Evolutionary conservation across 345 rosid species (phyloP), one percentile per base, ranked within the genome.

Genomic region (Pugionium dolabratum): DNA sequence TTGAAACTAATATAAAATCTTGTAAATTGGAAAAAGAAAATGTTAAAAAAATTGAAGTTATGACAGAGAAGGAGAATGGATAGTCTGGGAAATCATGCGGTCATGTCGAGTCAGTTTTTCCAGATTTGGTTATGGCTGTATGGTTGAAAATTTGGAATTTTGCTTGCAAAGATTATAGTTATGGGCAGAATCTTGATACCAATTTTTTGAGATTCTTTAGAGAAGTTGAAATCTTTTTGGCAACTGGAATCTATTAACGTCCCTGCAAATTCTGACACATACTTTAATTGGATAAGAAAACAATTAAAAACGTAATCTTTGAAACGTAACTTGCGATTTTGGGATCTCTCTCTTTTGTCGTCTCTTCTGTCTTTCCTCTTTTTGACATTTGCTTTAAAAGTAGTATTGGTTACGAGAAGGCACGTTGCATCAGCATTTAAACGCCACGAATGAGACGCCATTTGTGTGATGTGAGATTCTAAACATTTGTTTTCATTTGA

Each of bases 121-220:
- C 54, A 47, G 58, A 52, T 62, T 62, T 62, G 18, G 75, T 62
- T 69, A 27, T 66, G 31, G 41, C 31, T 45, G 43, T 43, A 66
- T 69, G 60, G 66, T 8, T 43, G 2, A 18, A 34, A 7, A 6
- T 59, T 59, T 50, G 73, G 45, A 69, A 10, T 41, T 50, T 48
- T 39, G 58, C 11, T 46, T n/a, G 32, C 1, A 18, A 11, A 8
- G n/a, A 37, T 18, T 25, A 69, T 60, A 27, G 43, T 18, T 1
- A 51, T 53, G 5, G 18, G 8, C 33, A 27, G 67, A 53, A 52
- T 27, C 52, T 60, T n/a, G 46, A 59, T 6, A 50, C 27, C 54
- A 53, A 70, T 18, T 61, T 53, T 48, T 50, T 48, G 55, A 70
- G 51, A 62, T 70, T 61, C 41, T 60, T 48, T 1, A 1, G 50